These are phyloP conservation scores for Cicer arietinum DNA, from an alignment of 306 rosid species.

Conservation along the genomic window DNA sequence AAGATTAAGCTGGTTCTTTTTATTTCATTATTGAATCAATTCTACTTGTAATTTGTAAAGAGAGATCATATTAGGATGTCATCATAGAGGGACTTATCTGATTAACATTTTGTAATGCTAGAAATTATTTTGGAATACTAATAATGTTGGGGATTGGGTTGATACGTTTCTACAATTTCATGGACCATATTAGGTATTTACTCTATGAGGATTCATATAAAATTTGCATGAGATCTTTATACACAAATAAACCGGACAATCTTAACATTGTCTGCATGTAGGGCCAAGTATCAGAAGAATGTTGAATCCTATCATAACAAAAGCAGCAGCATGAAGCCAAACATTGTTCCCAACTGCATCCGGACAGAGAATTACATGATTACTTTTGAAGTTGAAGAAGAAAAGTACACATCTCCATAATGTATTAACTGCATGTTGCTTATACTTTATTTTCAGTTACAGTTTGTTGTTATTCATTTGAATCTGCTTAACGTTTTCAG, in stretches of 20 bases:
- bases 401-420: conserved; percentile 65
- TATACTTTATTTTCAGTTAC: conserved; percentile 41
- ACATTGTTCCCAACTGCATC: conserved; percentile 97
- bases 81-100: too few species aligned
- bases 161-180: neutral
- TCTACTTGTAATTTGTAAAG: too few species aligned
- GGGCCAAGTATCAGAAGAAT: conserved; percentile 99
- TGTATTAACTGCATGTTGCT: conserved; percentile 27
- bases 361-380: conserved; percentile 96
- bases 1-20: too few species aligned
- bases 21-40: too few species aligned
- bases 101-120: too few species aligned
- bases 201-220: conserved; percentile 9
- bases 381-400: conserved; percentile 96
- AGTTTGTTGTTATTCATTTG: conserved; percentile 28
- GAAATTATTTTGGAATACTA: neutral
- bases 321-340: conserved; percentile 87
- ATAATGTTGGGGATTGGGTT: neutral
- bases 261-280: conserved; percentile 45
- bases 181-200: neutral
- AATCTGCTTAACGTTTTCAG: conserved; percentile 55
- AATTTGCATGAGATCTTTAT: conserved; percentile 32
- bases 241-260: conserved; percentile 7
- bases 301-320: conserved; percentile 97
- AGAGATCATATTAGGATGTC: too few species aligned